These are phyloP conservation scores for Wickerhamiella slavikovae DNA, from an alignment of 805 yeast genomes.

Conservation along the genomic window DNA sequence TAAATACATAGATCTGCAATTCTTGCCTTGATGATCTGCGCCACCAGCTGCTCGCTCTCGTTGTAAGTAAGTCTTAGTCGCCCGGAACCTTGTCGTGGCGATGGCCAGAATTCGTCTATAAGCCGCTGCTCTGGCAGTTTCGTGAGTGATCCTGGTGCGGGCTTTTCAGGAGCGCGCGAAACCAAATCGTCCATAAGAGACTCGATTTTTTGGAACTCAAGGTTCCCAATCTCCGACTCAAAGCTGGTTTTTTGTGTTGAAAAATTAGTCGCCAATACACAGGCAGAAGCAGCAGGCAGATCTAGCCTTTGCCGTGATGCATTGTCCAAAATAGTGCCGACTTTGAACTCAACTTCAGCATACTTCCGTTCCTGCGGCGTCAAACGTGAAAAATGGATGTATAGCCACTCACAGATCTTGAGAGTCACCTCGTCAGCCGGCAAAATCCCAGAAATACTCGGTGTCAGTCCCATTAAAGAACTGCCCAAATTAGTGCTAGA, in stretches of 20 bases:
- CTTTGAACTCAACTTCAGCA: slow-evolving; percentile 27
- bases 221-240: slow-evolving; percentile 13
- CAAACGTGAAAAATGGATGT: slow-evolving; percentile 39
- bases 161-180: slow-evolving; percentile 6
- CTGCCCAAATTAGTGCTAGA: too few relatives aligned
- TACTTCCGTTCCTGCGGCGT: slow-evolving; percentile 9
- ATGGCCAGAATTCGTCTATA: slow-evolving; percentile 7
- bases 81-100: neutral
- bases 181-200: slow-evolving; percentile 2
- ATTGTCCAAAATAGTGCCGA: slow-evolving; percentile 16
- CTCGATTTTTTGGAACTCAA: slow-evolving; percentile 10
- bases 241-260: slow-evolving; percentile 12
- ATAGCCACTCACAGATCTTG: slow-evolving; percentile 74
- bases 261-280: slow-evolving; percentile 14
- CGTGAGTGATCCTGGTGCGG: slow-evolving; percentile 6
- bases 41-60: slow-evolving; percentile 20
- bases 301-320: slow-evolving; percentile 12
- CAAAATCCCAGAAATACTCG: slow-evolving; percentile 50
- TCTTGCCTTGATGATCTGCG: slow-evolving; percentile 52
- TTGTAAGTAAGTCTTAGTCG: slow-evolving; percentile 13
- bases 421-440: slow-evolving; percentile 68
- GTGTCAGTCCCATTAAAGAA: slow-evolving; percentile 8
- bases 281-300: slow-evolving; percentile 17
- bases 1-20: slow-evolving; percentile 52
- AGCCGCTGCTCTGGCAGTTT: slow-evolving; percentile 5